Evolutionary conservation across 1,139 yeast species (phyloP).

Genomic region (Diutina siamensis): DNA sequence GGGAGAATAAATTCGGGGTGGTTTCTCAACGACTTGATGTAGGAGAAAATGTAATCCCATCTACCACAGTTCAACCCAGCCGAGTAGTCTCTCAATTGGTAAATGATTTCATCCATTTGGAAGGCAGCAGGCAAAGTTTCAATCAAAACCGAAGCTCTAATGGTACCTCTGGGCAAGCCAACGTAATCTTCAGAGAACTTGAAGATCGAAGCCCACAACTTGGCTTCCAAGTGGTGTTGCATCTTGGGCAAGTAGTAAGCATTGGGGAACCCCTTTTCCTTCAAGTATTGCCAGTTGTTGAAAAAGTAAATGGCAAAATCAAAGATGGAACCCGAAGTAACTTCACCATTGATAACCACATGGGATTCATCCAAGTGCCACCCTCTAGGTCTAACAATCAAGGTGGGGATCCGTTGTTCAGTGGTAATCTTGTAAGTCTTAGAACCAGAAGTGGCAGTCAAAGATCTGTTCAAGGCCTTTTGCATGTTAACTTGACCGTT

Average conservation of each 20-base stretch:
- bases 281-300: slow-evolving; percentile 56
- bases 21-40: slow-evolving; percentile 55
- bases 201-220: slow-evolving; percentile 71
- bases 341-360: slow-evolving; percentile 62
- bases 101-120: slow-evolving; percentile 75
- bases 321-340: slow-evolving; percentile 61
- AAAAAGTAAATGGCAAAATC: slow-evolving; percentile 71
- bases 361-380: slow-evolving; percentile 78
- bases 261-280: slow-evolving; percentile 58
- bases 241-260: slow-evolving; percentile 71
- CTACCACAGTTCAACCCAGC: slow-evolving; percentile 75
- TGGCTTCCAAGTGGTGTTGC: slow-evolving; percentile 74
- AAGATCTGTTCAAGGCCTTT: slow-evolving; percentile 70
- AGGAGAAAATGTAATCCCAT: slow-evolving; percentile 74
- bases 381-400: slow-evolving; percentile 78
- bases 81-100: slow-evolving; percentile 63
- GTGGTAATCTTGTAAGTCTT: slow-evolving; percentile 51
- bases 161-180: slow-evolving; percentile 57
- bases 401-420: slow-evolving; percentile 54
- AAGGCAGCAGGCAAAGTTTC: slow-evolving; percentile 70
- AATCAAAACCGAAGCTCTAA: slow-evolving; percentile 67
- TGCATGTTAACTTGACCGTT: slow-evolving; percentile 86
- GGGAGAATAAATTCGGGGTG: slow-evolving; percentile 57
- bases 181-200: slow-evolving; percentile 58
- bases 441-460: slow-evolving; percentile 44